Conservation (phyloP, 2,329 filamentous ascomycete species). For the Colletotrichum neosansevieriae region DNA sequence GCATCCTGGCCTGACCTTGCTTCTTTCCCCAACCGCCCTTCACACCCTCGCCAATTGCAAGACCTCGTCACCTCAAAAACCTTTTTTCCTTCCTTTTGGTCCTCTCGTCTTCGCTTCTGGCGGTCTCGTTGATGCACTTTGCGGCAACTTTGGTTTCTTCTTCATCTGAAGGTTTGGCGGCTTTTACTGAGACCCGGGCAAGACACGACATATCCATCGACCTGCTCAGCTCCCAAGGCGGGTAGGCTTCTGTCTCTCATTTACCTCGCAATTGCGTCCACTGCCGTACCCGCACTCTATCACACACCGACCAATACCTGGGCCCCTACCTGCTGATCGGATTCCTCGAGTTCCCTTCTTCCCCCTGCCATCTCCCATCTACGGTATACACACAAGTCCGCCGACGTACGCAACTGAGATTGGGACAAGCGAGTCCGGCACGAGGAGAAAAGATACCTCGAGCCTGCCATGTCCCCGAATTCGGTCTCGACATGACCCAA, state of each 20-base stretch:
- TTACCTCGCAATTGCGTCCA: neutral
- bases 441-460: conserved; percentile 6
- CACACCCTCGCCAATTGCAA: neutral
- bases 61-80: conserved; percentile 16
- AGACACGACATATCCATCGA: conserved; percentile 25
- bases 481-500: conserved; percentile 36
- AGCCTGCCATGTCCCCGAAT: conserved; percentile 28
- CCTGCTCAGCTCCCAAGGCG: conserved; percentile 23
- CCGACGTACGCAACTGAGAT: conserved; percentile 33
- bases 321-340: conserved; percentile 29
- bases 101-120: conserved; percentile 2
- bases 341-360: conserved; percentile 27
- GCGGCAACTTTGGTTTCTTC: conserved; percentile 28
- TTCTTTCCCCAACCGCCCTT: conserved; percentile 11
- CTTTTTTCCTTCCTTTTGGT: conserved; percentile 24
- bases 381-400: conserved; percentile 8
- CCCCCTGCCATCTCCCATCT: conserved; percentile 6
- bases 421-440: neutral
- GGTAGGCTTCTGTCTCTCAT: neutral
- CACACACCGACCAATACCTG: neutral
- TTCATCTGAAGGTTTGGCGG: conserved; percentile 16
- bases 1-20: neutral
- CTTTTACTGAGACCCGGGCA: conserved; percentile 28
- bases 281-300: neutral
- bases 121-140: neutral